A percentile compares a stretch with the other conserved stretches of the same genome.
Evolutionary conservation across 768 basidiomycete genomes (phyloP).

Genomic region (Lactifluus pinguis): DNA sequence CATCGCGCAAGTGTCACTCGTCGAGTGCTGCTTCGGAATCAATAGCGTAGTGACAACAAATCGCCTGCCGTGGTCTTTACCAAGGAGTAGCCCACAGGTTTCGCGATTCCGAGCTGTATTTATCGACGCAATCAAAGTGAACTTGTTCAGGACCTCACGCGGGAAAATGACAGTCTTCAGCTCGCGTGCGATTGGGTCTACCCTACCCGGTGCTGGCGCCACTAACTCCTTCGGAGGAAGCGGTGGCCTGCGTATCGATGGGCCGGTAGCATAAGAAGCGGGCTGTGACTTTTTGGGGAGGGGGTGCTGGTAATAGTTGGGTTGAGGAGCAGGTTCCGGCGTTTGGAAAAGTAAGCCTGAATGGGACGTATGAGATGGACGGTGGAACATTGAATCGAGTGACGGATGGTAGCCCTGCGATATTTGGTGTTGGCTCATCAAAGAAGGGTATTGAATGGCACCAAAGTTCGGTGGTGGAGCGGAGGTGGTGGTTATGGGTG

Average conservation of each 20-base stretch:
- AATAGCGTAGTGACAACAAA: conserved; percentile 73
- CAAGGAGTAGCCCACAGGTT: conserved; percentile 80
- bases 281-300: conserved; percentile 16
- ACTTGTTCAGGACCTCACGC: conserved; percentile 60
- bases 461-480: conserved; percentile 46
- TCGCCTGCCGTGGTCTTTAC: conserved; percentile 50
- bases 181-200: conserved; percentile 31
- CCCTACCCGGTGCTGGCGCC: conserved; percentile 24
- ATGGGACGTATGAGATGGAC: conserved; percentile 15
- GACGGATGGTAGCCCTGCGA: conserved; percentile 73
- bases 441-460: conserved; percentile 50
- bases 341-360: conserved; percentile 17
- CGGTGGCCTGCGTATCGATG: conserved; percentile 21
- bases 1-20: conserved; percentile 90
- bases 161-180: conserved; percentile 65
- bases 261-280: not conserved
- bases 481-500: conserved; percentile 64
- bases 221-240: conserved; percentile 26
- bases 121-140: conserved; percentile 64
- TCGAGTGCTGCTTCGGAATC: conserved; percentile 83
- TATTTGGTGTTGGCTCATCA: conserved; percentile 75
- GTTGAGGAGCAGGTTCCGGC: conserved; percentile 18
- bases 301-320: conserved; percentile 17
- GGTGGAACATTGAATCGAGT: conserved; percentile 61
- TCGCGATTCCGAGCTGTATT: conserved; percentile 76